phyloP scores from a whole-genome alignment of 805 yeast genomes.

The Yarrowia sp. region DNA sequence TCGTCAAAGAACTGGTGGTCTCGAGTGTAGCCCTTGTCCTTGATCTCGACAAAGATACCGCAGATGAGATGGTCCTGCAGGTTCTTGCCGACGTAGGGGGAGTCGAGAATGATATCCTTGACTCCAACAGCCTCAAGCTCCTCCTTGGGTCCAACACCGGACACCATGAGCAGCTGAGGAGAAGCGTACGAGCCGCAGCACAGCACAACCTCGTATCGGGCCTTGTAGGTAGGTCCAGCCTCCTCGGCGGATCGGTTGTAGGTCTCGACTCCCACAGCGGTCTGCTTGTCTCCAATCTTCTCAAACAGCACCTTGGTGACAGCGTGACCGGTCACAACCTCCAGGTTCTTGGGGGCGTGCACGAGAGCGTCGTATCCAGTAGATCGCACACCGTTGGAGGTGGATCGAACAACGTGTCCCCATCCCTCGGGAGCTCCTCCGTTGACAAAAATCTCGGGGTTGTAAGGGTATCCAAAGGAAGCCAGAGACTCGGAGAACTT shows the following conservation, averaged over 20 bases:
- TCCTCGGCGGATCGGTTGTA: conserved; percentile 23
- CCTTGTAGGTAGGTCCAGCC: conserved; percentile 32
- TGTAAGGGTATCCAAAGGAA: conserved; percentile 25
- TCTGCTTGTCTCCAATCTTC: conserved; percentile 23
- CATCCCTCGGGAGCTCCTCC: conserved; percentile 27
- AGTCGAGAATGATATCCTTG: conserved; percentile 34
- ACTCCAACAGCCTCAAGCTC: conserved; percentile 37
- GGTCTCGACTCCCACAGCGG: conserved; percentile 27
- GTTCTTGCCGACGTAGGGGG: conserved; percentile 40
- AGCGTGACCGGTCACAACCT: conserved; percentile 21
- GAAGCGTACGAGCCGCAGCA: conserved; percentile 40
- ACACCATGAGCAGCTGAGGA: conserved; percentile 39
- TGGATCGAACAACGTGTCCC: conserved; percentile 25
- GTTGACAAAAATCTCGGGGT: conserved; percentile 27
- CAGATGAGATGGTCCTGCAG: conserved; percentile 38
- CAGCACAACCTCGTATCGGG: conserved; percentile 37
- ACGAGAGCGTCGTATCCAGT: conserved; percentile 26
- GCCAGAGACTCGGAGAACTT: conserved; percentile 25
- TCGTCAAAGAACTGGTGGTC: conserved; percentile 26
- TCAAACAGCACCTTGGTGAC: conserved; percentile 25
- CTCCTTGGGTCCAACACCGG: conserved; percentile 39
- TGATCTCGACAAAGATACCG: conserved; percentile 28
- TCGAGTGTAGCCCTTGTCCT: conserved; percentile 19
- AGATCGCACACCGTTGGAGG: conserved; percentile 25
- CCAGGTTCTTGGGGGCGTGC: conserved; percentile 27